These are phyloP conservation scores for Rhynchospora breviuscula DNA, from an alignment of 176 grass and related monocot genomes.

Conservation along the genomic window DNA sequence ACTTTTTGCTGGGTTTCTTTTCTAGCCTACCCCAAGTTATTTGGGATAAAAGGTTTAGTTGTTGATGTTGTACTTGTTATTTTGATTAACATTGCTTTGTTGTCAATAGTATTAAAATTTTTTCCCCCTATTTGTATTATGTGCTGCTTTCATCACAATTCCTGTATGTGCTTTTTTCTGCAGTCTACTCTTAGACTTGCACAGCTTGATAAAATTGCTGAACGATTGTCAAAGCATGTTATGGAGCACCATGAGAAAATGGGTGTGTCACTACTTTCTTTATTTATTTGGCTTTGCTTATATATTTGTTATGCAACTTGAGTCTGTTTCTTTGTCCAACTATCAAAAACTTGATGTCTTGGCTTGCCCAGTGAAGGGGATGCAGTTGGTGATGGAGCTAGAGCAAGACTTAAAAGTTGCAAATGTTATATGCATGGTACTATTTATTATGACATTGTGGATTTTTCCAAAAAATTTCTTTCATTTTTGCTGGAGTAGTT, in stretches of 20 bases:
- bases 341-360: constrained; percentile 8
- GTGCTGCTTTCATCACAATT: background rate
- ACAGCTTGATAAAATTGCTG: constrained; percentile 92
- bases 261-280: constrained; percentile 53
- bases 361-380: constrained; percentile 92
- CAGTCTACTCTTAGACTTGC: constrained; percentile 90
- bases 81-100: background rate
- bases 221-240: constrained; percentile 84
- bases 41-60: no score
- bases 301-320: background rate
- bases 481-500: background rate
- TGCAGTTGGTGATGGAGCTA: constrained; percentile 96
- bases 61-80: no score
- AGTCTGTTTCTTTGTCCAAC: background rate
- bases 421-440: constrained; percentile 91
- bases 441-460: constrained; percentile 19
- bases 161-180: constrained; percentile 24
- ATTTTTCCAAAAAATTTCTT: constrained; percentile 22
- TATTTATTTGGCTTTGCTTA: background rate
- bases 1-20: no score
- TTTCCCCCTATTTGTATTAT: background rate
- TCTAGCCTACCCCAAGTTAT: no score
- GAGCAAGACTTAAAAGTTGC: constrained; percentile 96
- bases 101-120: background rate
- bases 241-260: constrained; percentile 97